Base-by-base conservation (phyloP, 345 rosid species). In the Litchi chinensis region DNA sequence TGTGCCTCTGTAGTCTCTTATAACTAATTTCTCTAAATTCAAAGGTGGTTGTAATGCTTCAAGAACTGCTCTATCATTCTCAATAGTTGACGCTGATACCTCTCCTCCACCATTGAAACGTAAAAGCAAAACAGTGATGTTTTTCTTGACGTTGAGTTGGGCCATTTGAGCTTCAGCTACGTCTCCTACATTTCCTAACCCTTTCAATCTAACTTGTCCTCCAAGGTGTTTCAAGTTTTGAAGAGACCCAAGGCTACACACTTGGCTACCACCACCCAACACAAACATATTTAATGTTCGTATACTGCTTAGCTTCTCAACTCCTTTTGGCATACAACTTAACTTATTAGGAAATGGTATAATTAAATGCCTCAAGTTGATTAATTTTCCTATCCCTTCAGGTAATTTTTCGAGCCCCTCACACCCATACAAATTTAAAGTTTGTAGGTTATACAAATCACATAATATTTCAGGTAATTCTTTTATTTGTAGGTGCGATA, bases 321-420 rank as follows among this genome's bases (percentile, higher is more conserved):
- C 24, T 24, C 67, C 67, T 24, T 10, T 63, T 63, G 67, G 67
- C 67, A 63, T 63, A 5, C 5, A 26, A 10, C 37, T 24, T 4
- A 63, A 2, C 5, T 11, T 13, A n/a, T 0, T 0, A n/a, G 67
- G 24, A 6, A 1, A 0, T 2, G 8, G 0, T 3, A 6, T 21
- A 3, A n/a, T 24, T 8, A 63, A 0, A 63, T 63, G 67, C 15
- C 67, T 63, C 39, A 63, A 26, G 6, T 63, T 63, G 28, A 63
- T 63, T 63, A 63, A 24, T 6, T 24, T 63, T 13, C 16, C 54
- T 15, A 48, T 48, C 54, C 54, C 15, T 11, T 48, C 0, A 1
- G 54, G 54, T 10, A 11, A 15, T 10, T 48, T 10, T 48, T 26
- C 3, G 0, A 48, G 54, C 0, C 13, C 0, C 0, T 0, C 0